Conservation (phyloP, 2,329 filamentous ascomycete genomes). For the Calonectria hawksworthii region DNA sequence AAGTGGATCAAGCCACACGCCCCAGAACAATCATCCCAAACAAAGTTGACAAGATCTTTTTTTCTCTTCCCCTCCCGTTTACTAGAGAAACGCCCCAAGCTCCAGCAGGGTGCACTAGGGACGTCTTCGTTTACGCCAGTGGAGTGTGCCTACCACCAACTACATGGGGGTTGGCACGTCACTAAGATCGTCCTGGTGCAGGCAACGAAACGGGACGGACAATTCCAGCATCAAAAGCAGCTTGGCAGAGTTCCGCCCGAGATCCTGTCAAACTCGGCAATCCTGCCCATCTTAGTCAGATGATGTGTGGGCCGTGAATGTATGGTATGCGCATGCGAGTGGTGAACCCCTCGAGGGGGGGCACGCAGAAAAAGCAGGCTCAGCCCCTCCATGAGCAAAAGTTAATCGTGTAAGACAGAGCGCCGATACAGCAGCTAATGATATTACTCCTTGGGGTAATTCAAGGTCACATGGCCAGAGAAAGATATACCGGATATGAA, state of each 20-base stretch:
- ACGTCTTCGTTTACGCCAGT: neutral
- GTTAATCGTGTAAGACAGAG: neutral
- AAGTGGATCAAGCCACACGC: conserved; percentile 2
- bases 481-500: neutral
- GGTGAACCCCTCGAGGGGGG: neutral
- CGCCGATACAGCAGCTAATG: neutral
- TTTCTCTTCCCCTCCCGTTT: neutral
- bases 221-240: neutral
- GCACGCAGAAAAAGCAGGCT: neutral
- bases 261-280: neutral
- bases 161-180: neutral
- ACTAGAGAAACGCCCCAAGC: conserved; percentile 9
- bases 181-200: neutral
- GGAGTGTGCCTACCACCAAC: neutral
- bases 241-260: neutral
- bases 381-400: neutral
- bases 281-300: neutral
- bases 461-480: neutral
- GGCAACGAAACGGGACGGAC: neutral
- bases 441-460: conserved; percentile 11
- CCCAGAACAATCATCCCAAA: neutral
- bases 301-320: neutral
- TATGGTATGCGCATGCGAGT: neutral
- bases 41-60: neutral
- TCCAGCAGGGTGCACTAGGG: neutral